phyloP scores from a whole-genome alignment of 768 basidiomycete genomes.

The Tulasnella sp. region DNA sequence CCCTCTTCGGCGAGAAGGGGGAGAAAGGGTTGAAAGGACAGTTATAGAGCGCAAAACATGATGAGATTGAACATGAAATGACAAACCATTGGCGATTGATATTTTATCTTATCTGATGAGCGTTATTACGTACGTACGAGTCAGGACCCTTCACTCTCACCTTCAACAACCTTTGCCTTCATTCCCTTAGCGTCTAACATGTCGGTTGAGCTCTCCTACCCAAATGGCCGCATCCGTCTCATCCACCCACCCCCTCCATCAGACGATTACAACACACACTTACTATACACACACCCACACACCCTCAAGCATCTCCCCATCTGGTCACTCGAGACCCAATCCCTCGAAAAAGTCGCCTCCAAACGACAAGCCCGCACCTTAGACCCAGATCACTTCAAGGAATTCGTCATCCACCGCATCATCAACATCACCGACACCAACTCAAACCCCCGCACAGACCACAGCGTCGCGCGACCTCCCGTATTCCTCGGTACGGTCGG shows the following conservation, averaged over 20 bases:
- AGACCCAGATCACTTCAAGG: neutral
- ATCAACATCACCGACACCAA: neutral
- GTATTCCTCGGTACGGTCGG: constrained; percentile 7
- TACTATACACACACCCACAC: constrained; percentile 1
- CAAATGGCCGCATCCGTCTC: constrained; percentile 10
- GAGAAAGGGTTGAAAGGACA: constrained; percentile 18
- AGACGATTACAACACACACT: neutral
- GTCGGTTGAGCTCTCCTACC: constrained; percentile 2
- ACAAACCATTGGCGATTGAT: too few relatives aligned
- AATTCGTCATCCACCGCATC: constrained; percentile 1
- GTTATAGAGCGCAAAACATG: too few relatives aligned
- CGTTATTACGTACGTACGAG: too few relatives aligned
- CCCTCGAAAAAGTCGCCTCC: constrained; percentile 1
- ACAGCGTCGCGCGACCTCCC: neutral
- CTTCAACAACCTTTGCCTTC: too few relatives aligned
- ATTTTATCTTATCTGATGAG: too few relatives aligned
- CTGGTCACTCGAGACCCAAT: neutral
- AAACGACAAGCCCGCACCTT: neutral
- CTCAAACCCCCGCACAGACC: too few relatives aligned
- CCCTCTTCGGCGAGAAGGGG: constrained; percentile 48
- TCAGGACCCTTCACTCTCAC: too few relatives aligned
- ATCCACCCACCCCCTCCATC: constrained; percentile 5
- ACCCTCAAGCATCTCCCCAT: constrained; percentile 12
- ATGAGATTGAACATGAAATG: too few relatives aligned
- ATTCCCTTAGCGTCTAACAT: too few relatives aligned